Conservation (phyloP, 2,329 filamentous ascomycete genomes). For the Aureobasidium uvarum region DNA sequence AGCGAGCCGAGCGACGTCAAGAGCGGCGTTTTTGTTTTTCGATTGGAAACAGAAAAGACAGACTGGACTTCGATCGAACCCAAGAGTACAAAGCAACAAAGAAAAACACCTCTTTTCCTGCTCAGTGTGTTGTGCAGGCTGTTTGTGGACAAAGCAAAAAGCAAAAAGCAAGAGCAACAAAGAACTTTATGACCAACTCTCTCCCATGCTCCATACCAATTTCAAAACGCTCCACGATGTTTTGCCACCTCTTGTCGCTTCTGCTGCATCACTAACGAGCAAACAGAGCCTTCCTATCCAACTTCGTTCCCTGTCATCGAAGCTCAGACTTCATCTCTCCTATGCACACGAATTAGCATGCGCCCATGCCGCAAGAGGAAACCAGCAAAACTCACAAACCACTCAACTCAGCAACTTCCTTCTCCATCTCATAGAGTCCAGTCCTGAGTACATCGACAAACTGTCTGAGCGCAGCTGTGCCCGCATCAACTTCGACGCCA, state of each 20-base stretch:
- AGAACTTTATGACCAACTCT: too few relatives aligned
- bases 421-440: not conserved
- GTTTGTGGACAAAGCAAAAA: too few relatives aligned
- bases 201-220: not conserved
- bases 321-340: not conserved
- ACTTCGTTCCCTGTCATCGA: fast-evolving
- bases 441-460: not conserved
- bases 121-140: too few relatives aligned
- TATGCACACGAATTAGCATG: not conserved
- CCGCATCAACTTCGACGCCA: not conserved
- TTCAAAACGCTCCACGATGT: not conserved
- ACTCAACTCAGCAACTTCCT: not conserved
- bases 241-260: too few relatives aligned
- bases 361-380: too few relatives aligned
- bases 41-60: too few relatives aligned
- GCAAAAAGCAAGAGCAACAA: too few relatives aligned
- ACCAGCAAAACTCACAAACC: not conserved
- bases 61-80: too few relatives aligned
- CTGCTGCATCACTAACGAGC: not conserved
- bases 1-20: too few relatives aligned
- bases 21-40: too few relatives aligned
- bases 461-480: not conserved
- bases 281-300: not conserved
- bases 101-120: too few relatives aligned
- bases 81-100: too few relatives aligned